Conservation (phyloP, 2,329 filamentous ascomycete genomes). For the Furcasterigmium furcatum region DNA sequence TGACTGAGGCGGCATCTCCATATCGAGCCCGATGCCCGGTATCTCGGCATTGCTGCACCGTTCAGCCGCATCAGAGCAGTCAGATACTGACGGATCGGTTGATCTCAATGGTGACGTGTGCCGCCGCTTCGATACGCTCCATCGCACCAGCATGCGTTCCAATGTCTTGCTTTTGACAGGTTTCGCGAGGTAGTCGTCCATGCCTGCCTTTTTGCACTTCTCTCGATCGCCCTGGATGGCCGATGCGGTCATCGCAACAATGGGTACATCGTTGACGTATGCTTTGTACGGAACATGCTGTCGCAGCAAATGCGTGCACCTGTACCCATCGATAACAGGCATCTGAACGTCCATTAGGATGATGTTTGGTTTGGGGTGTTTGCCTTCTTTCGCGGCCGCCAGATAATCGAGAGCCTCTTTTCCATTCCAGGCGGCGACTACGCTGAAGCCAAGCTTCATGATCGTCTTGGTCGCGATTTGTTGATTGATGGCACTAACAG, state of each 20-base stretch:
- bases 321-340: conserved; percentile 75
- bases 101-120: conserved; percentile 9
- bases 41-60: conserved; percentile 39
- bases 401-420: conserved; percentile 77
- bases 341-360: conserved; percentile 80
- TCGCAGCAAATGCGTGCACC: conserved; percentile 69
- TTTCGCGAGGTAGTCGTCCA: conserved; percentile 75
- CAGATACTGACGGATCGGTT: conserved; percentile 27
- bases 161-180: conserved; percentile 67
- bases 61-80: conserved; percentile 43
- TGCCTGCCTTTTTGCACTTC: conserved; percentile 69
- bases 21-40: conserved; percentile 22
- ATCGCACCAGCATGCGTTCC: conserved; percentile 69
- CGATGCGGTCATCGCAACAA: conserved; percentile 79
- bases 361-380: conserved; percentile 61
- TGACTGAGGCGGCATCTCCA: not conserved
- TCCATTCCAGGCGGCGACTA: conserved; percentile 72
- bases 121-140: conserved; percentile 43
- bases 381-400: conserved; percentile 44
- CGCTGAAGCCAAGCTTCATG: conserved; percentile 68
- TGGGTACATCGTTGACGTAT: conserved; percentile 61
- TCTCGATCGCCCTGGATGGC: conserved; percentile 75
- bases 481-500: conserved; percentile 59
- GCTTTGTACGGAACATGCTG: conserved; percentile 63
- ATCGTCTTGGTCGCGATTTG: conserved; percentile 76